phyloP scores from a whole-genome alignment of 345 rosid species.

The Gossypioides kirkii region DNA sequence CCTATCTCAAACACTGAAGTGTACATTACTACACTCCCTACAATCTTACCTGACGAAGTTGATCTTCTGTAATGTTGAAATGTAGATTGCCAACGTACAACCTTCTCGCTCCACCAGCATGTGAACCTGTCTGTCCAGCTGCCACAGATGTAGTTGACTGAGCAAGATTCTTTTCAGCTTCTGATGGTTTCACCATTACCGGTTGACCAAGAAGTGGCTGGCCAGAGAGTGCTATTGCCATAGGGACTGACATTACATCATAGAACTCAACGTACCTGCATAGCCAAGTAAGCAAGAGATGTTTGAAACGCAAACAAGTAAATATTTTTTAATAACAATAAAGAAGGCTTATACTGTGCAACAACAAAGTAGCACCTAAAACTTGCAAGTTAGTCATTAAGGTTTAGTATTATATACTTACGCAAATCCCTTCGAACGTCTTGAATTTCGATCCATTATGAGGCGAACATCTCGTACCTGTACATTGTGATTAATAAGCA shows the following conservation, averaged over 20 bases:
- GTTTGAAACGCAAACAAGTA: no score
- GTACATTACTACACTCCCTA: background rate
- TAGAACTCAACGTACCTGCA: constrained; percentile 86
- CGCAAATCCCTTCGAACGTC: constrained; percentile 97
- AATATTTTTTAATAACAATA: no score
- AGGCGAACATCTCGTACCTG: constrained; percentile 98
- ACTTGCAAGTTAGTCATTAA: background rate
- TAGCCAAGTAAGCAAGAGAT: no score
- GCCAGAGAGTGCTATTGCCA: constrained; percentile 99
- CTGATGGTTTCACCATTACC: constrained; percentile 98
- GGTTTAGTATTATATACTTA: constrained; percentile 26
- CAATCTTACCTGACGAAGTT: constrained; percentile 68
- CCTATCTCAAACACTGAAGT: background rate
- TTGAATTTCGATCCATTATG: constrained; percentile 95
- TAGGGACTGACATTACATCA: constrained; percentile 98
- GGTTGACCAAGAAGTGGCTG: constrained; percentile 94
- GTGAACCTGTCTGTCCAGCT: constrained; percentile 58
- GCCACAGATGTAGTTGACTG: constrained; percentile 77
- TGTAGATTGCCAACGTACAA: constrained; percentile 93
- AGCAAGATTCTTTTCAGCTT: constrained; percentile 98
- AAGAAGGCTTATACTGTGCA: no score
- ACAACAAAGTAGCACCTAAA: background rate
- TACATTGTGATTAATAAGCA: constrained; percentile 18
- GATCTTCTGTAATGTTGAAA: constrained; percentile 80
- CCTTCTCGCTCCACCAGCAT: constrained; percentile 85